These are phyloP conservation scores for Colletotrichum somersetense DNA, from an alignment of 2,329 filamentous ascomycete species.

Conservation along the genomic window DNA sequence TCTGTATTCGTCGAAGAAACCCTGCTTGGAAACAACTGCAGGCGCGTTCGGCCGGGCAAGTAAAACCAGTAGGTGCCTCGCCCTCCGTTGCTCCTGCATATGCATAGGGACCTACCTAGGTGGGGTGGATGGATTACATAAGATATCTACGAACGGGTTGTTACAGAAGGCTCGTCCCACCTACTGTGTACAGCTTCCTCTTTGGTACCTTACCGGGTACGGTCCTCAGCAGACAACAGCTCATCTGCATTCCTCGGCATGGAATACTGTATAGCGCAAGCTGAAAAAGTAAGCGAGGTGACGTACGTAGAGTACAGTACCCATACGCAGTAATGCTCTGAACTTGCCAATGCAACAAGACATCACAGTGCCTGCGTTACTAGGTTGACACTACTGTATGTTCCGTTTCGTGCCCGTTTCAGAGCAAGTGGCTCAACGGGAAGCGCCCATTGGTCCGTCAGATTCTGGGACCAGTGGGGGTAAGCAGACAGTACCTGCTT, in stretches of 20 bases:
- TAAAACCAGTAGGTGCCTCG: neutral
- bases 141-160: too few species aligned
- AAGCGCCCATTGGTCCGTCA: conserved; percentile 28
- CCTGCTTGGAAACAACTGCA: conserved; percentile 8
- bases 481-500: too few species aligned
- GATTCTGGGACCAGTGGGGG: conserved; percentile 32
- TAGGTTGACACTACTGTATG: neutral
- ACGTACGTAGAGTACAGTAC: too few species aligned
- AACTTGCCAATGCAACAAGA: too few species aligned
- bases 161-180: too few species aligned
- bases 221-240: neutral
- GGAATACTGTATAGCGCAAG: too few species aligned
- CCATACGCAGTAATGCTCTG: too few species aligned
- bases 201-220: neutral
- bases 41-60: neutral
- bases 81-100: neutral
- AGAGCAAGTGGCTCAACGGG: conserved; percentile 30
- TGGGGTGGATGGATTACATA: neutral
- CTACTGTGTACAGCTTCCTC: too few species aligned
- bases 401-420: conserved; percentile 39
- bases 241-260: neutral
- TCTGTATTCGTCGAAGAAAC: neutral
- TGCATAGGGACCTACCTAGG: neutral
- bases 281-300: too few species aligned
- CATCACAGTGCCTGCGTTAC: neutral